These are phyloP conservation scores for Decorospora gaudefroyi DNA, from an alignment of 2,329 filamentous ascomycete species.

Conservation along the genomic window DNA sequence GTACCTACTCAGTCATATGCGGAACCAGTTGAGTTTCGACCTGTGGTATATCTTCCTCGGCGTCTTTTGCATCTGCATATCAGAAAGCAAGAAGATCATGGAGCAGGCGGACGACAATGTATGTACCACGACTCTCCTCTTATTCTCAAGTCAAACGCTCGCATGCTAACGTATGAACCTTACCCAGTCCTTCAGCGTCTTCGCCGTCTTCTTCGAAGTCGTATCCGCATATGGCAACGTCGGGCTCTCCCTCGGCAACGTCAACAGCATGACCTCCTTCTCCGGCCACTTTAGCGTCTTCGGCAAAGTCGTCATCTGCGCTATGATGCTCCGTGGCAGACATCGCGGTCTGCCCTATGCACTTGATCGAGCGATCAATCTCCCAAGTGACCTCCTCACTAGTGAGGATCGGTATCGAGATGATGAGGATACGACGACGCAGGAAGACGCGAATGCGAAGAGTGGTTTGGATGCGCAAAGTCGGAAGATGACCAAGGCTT, in stretches of 20 bases:
- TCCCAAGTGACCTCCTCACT: conserved; percentile 60
- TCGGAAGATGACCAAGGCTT: not conserved
- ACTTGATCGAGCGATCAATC: conserved; percentile 69
- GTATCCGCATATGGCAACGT: conserved; percentile 71
- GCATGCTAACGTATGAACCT: not conserved
- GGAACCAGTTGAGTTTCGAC: conserved; percentile 93
- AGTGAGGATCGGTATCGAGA: conserved; percentile 5
- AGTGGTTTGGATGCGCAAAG: not conserved
- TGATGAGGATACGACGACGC: not conserved
- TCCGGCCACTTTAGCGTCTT: conserved; percentile 78
- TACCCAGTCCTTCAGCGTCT: conserved; percentile 51
- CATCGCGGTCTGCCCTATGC: conserved; percentile 69
- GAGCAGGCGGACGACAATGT: conserved; percentile 56
- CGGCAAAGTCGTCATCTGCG: conserved; percentile 66
- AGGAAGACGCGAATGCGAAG: not conserved
- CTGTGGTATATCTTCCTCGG: conserved; percentile 96
- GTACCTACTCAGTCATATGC: conserved; percentile 88
- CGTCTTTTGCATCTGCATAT: conserved; percentile 87
- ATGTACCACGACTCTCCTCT: too few species aligned
- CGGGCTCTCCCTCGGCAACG: conserved; percentile 83
- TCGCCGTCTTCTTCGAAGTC: conserved; percentile 52
- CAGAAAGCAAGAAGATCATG: conserved; percentile 75
- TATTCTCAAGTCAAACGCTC: not conserved
- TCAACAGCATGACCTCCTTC: conserved; percentile 75
- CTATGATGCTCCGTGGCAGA: conserved; percentile 68